Base-by-base conservation (phyloP, 352 stramenopile species). In the Phytophthora multivora region DNA sequence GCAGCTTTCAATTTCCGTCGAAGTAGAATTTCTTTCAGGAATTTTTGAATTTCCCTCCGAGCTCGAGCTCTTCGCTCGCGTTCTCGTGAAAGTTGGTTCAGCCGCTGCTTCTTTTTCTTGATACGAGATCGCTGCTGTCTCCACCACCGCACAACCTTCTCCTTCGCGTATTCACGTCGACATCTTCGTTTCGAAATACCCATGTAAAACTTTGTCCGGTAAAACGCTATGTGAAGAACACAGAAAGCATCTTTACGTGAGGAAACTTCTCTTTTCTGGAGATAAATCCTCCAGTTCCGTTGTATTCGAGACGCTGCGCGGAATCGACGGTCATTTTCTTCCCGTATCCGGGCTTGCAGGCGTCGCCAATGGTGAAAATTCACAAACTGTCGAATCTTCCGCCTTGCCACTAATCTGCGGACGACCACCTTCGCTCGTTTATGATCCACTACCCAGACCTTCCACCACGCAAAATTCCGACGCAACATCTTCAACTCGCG, bases 401-500 rank as follows among this genome's bases (percentile, higher is more conserved):
- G 58, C 6, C 54, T 42, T 11, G 77, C 74, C 8, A 73, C 35
- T 18, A 58, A 39, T 25, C 41, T 36, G 9, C 63, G 69, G 36
- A 86, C 46, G 4, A 59, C n/a, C n/a, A 39, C 11, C 25, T 70
- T 76, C 5, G 65, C 59, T 46, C 45, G 33, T 38, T 51, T 63
- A 30, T 69, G 69, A 9, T 71, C 23, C 5, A 42, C 10, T 18
- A 68, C 52, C 13, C 61, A 67, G 2, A 56, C 39, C 13, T 59
- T 70, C 83, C 83, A 91, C 2, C 46, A 57, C 1, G 57, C 51
- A 13, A 89, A 78, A 43, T 75, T 86, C 5, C 83, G 79, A 11
- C 80, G 79, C 25, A 91, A 59, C 60, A 84, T 78, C 52, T 91
- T 91, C 41, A 91, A 59, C 36, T 91, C 83, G 8, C 77, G 64